These are phyloP conservation scores for Penicillium rolfsii DNA, from an alignment of 2,329 filamentous ascomycete genomes.

Conservation along the genomic window DNA sequence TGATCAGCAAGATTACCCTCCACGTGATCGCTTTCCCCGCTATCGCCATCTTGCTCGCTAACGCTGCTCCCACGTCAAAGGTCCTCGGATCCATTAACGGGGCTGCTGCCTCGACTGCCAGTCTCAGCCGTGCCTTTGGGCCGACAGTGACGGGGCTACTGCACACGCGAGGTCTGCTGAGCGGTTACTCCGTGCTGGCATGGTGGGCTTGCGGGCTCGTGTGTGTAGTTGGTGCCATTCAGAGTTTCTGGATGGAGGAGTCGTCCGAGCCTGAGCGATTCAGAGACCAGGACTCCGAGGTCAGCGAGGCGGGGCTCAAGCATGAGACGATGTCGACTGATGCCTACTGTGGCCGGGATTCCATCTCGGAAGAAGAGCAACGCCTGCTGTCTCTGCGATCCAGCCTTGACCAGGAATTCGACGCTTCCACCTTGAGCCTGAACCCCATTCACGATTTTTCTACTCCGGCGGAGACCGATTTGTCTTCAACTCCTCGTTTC, in stretches of 20 bases:
- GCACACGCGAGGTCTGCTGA: conserved; percentile 76
- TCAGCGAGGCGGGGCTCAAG: conserved; percentile 35
- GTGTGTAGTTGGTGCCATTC: conserved; percentile 71
- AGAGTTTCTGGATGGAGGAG: conserved; percentile 77
- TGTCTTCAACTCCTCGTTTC: conserved; percentile 11
- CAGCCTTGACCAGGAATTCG: conserved; percentile 39
- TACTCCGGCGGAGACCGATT: conserved; percentile 13
- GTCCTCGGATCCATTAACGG: conserved; percentile 93
- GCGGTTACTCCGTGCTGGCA: conserved; percentile 82
- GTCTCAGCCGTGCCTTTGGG: conserved; percentile 82
- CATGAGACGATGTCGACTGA: conserved; percentile 28
- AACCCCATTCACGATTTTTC: conserved; percentile 20
- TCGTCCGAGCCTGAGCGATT: conserved; percentile 47
- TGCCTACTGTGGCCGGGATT: conserved; percentile 28
- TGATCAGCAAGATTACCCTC: conserved; percentile 92
- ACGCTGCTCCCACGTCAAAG: conserved; percentile 79
- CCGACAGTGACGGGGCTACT: conserved; percentile 85
- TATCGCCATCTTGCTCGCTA: conserved; percentile 84
- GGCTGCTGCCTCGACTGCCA: conserved; percentile 86
- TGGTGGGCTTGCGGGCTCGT: conserved; percentile 91
- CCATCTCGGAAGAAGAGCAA: conserved; percentile 38
- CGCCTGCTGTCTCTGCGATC: conserved; percentile 43
- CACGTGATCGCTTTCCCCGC: conserved; percentile 89
- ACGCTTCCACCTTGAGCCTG: conserved; percentile 33
- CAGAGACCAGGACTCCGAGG: conserved; percentile 38